A percentile compares a stretch with the other conserved stretches of the same genome.
These are phyloP conservation scores for Globisporangium yorkense DNA, from an alignment of 352 stramenopile genomes.

Conservation along the genomic window DNA sequence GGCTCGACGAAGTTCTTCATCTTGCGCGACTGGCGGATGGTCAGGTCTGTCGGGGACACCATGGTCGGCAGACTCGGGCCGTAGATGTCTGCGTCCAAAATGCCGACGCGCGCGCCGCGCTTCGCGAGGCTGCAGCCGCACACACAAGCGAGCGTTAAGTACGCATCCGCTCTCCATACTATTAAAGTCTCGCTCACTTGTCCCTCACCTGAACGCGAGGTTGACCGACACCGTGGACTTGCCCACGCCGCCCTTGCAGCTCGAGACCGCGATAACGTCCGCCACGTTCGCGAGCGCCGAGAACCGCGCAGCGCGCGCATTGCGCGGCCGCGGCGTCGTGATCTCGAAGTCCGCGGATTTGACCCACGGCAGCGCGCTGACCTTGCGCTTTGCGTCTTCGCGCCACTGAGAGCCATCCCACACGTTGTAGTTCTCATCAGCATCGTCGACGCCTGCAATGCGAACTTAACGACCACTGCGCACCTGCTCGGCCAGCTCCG, in stretches of 20 bases:
- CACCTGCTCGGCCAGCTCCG: conserved; percentile 64
- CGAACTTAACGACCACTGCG: not conserved
- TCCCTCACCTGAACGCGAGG: conserved; percentile 88
- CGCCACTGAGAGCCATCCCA: conserved; percentile 45
- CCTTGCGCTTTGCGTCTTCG: conserved; percentile 33
- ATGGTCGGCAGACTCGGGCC: conserved; percentile 98
- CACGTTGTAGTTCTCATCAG: not conserved
- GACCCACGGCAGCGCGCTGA: conserved; percentile 73
- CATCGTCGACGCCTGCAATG: not conserved
- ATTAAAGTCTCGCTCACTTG: not conserved
- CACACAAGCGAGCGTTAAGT: not conserved
- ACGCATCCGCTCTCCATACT: no score
- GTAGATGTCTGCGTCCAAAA: conserved; percentile 99
- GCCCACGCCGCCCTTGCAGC: conserved; percentile 97
- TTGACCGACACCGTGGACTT: conserved; percentile 99
- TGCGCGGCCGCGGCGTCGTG: conserved; percentile 51
- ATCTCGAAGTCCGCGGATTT: conserved; percentile 61
- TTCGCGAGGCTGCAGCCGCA: conserved; percentile 61
- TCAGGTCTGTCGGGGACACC: conserved; percentile 69
- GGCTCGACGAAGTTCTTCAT: conserved; percentile 77
- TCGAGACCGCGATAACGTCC: conserved; percentile 89
- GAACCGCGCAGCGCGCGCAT: conserved; percentile 60
- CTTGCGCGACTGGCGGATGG: conserved; percentile 59
- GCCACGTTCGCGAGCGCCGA: conserved; percentile 75
- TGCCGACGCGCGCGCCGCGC: conserved; percentile 91